These are phyloP conservation scores for Coprinopsis cinerea DNA, from an alignment of 768 basidiomycete species.

Conservation along the genomic window DNA sequence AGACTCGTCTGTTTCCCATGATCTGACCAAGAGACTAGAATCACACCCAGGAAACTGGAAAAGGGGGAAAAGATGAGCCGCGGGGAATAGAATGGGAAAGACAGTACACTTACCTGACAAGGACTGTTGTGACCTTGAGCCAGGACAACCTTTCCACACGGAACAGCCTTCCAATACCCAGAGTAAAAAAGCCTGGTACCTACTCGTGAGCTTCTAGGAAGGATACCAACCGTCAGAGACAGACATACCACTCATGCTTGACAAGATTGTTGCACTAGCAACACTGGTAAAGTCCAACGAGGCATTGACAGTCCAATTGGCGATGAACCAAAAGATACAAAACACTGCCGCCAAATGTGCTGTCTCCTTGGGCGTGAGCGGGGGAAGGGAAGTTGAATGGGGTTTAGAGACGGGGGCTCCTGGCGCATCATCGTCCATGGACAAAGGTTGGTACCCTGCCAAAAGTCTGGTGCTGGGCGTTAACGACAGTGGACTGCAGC, in stretches of 20 bases:
- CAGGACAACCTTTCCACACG: slow-evolving; percentile 72
- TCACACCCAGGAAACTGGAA: slow-evolving; percentile 58
- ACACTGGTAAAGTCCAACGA: slow-evolving; percentile 85
- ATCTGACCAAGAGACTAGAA: slow-evolving; percentile 88
- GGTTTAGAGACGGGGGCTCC: slow-evolving; percentile 2
- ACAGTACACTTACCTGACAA: slow-evolving; percentile 58
- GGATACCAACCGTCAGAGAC: not conserved
- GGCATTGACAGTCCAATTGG: slow-evolving; percentile 89
- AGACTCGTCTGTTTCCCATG: slow-evolving; percentile 31
- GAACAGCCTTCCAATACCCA: slow-evolving; percentile 77
- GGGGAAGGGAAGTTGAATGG: slow-evolving; percentile 5
- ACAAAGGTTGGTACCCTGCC: slow-evolving; percentile 22
- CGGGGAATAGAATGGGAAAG: not conserved
- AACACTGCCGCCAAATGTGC: slow-evolving; percentile 73
- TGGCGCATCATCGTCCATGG: slow-evolving; percentile 9
- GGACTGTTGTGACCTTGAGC: slow-evolving; percentile 71
- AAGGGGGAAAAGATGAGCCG: not conserved
- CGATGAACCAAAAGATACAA: slow-evolving; percentile 88
- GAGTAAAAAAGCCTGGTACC: slow-evolving; percentile 81
- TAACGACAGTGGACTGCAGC: not conserved
- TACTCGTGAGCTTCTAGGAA: not conserved
- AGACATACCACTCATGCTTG: slow-evolving; percentile 81
- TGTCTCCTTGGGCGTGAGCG: slow-evolving; percentile 51
- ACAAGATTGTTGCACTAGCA: slow-evolving; percentile 87
- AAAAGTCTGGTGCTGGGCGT: slow-evolving; percentile 8